Percentiles rank a stretch among this genome's conserved stretches.
phyloP scores from a whole-genome alignment of 768 basidiomycete genomes.

The Phanerodontia chrysosporium region DNA sequence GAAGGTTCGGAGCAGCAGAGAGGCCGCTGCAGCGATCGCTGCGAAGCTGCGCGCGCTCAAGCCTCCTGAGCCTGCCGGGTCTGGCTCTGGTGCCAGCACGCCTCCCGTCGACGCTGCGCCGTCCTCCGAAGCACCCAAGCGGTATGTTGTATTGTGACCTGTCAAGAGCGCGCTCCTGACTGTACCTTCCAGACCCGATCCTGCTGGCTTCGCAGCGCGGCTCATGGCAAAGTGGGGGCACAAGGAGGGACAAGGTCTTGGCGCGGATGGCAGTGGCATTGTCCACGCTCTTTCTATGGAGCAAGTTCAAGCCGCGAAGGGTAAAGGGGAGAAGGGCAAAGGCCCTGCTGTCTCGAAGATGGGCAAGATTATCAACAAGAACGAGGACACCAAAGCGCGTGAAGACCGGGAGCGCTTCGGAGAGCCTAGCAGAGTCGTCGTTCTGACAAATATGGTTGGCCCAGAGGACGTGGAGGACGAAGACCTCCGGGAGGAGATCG shows the following conservation, averaged over 20 bases:
- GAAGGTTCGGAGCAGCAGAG: conserved; percentile 44
- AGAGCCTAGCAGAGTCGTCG: conserved; percentile 84
- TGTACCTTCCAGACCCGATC: conserved; percentile 43
- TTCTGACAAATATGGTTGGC: conserved; percentile 87
- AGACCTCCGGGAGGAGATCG: conserved; percentile 84
- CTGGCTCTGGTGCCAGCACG: conserved; percentile 25
- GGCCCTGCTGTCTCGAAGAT: conserved; percentile 57
- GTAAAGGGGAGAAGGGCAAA: conserved; percentile 33
- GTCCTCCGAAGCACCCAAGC: conserved; percentile 28
- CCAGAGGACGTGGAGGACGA: conserved; percentile 81
- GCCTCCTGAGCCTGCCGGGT: conserved; percentile 24
- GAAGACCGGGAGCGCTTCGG: conserved; percentile 83
- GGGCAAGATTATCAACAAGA: conserved; percentile 88
- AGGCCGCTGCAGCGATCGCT: conserved; percentile 80
- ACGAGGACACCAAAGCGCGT: conserved; percentile 73
- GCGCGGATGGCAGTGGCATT: conserved; percentile 79
- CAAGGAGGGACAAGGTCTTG: conserved; percentile 89
- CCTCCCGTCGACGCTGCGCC: conserved; percentile 8
- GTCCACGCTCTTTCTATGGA: conserved; percentile 86
- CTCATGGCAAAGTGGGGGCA: conserved; percentile 97
- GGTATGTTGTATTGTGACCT: conserved; percentile 6
- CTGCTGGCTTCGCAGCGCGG: conserved; percentile 75
- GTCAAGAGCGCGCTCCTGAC: not conserved
- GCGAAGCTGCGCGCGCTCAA: conserved; percentile 64
- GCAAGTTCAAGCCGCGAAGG: conserved; percentile 44